Evolutionary conservation across 2,329 filamentous ascomycete genomes (phyloP), one percentile per base, ranked within the genome.

Genomic region (Acrocalymma vagum): DNA sequence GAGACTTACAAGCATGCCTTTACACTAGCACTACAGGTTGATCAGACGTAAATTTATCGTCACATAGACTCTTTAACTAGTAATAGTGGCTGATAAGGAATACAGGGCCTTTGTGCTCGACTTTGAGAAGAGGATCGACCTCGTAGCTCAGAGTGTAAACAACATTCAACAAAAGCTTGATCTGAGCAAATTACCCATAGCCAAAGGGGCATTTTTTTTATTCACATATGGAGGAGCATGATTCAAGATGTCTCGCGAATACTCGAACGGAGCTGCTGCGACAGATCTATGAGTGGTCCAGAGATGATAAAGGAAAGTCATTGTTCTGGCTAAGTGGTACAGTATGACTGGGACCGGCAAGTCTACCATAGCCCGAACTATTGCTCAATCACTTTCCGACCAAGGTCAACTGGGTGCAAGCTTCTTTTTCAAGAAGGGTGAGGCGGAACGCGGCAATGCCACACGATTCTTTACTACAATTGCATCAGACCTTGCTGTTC

Each of bases 31-130:
- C 54, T 73, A 14, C 60, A 67, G 33, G 53, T 70, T 27, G 60
- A 72, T 50, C 58, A 71, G 50, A 63, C 45, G 63, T 67, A 63
- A 46, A 58, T 52, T 36, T 21, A 13, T 38, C 20, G 24, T 22
- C 26, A 14, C 17, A 67, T 30, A 52, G 29, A 48, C 16, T 56
- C 69, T 29, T 34, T 45, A 23, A 13, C 15, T 15, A 29, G 16
- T 40, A 29, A 15, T 25, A 37, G 42, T 29, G 29, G 32, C 25
- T 44, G 21, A 52, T 33, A 30, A 29, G 21, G 15, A 22, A 27
- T 21, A 32, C 22, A 49, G 42, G 15, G 26, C 17, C 8, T 18
- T 42, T 27, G 23, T 50, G 11, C 20, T 46, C 21, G 30, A 28
- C 30, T 23, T 50, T 16, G 38, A 48, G 22, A 30, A 44, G 33